Base-by-base conservation (phyloP, 257 asterid species). In the Nemophila menziesii region DNA sequence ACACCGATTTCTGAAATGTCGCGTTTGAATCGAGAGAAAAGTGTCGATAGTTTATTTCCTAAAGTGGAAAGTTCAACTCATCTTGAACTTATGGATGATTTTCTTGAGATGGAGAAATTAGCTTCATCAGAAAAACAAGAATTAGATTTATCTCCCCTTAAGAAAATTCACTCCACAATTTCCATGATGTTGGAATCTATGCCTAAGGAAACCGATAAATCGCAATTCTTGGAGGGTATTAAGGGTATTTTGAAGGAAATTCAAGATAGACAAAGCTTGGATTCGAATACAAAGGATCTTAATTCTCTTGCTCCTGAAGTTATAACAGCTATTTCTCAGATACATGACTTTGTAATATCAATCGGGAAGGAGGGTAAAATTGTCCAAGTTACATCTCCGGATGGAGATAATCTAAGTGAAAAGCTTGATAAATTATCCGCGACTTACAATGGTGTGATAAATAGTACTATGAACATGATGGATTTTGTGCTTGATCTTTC, bases 41-140 rank as follows among this genome's bases (percentile, higher is more conserved):
- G 44, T 53, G 61, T 55, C 2, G 87, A 69, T 34, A 67, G 79
- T 69, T 80, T 79, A 7, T n/a, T n/a, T n/a, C 74, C 49, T 37
- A 80, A 69, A 53, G 66, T 87, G 46, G 87, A 76, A 52, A 72
- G 47, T 60, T 49, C 92, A 22, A 82, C 59, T 54, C 75, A 72
- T 46, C 70, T 61, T 59, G 92, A 69, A 62, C 92, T 90, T 21
- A 90, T 90, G 98, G 98, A 90, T 64, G 98, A 90, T 60, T 90
- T 90, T 63, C 62, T 85, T 67, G 98, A 90, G 72, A 90, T 90
- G 96, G 98, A 90, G 76, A 90, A 86, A 68, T 67, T 90, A 49
- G 98, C 98, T 52, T 33, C 50, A 40, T 27, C 47, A 23, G 62
- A 39, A 56, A 51, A 15, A 52, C 67, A 52, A 39, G 37, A 15